A percentile compares a stretch with the other conserved stretches of the same genome.
Evolutionary conservation across 805 yeast genomes (phyloP).

Genomic region (Zygoascus flipseniorum): DNA sequence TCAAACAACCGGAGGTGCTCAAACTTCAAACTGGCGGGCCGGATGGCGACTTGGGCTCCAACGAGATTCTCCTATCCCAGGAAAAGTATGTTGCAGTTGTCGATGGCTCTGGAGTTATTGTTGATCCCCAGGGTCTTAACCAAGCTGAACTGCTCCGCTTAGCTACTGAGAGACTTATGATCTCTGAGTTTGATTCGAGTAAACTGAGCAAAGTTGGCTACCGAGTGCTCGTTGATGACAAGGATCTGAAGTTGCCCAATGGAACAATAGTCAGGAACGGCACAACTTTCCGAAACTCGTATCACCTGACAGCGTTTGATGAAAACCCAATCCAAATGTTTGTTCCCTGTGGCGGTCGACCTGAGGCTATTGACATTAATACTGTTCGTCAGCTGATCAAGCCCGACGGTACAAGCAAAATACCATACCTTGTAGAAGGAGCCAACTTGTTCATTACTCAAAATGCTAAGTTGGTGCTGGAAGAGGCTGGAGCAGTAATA

Average conservation of each 20-base stretch:
- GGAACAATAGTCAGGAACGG: constrained; percentile 76
- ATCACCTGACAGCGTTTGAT: constrained; percentile 55
- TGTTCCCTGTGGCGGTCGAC: constrained; percentile 99
- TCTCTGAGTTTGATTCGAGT: constrained; percentile 56
- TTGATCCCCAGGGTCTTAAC: constrained; percentile 85
- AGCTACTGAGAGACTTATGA: constrained; percentile 70
- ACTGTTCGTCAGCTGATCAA: constrained; percentile 69
- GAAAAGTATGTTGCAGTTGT: constrained; percentile 84
- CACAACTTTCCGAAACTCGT: constrained; percentile 79
- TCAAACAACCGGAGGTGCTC: constrained; percentile 49
- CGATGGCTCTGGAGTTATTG: constrained; percentile 93
- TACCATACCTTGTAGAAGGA: constrained; percentile 93
- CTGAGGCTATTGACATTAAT: constrained; percentile 85
- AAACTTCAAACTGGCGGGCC: constrained; percentile 99
- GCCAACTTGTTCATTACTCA: constrained; percentile 95
- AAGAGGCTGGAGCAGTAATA: constrained; percentile 75
- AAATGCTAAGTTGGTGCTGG: constrained; percentile 80
- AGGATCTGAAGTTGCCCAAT: constrained; percentile 65
- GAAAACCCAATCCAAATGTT: constrained; percentile 67
- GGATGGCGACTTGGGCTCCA: constrained; percentile 95
- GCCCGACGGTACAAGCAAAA: constrained; percentile 64
- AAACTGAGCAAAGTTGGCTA: constrained; percentile 71
- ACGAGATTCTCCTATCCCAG: constrained; percentile 81
- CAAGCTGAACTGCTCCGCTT: constrained; percentile 68
- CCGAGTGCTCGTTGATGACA: constrained; percentile 77